Evolutionary conservation across 768 basidiomycete species (phyloP).

Genomic region (Lentinula aciculospora): DNA sequence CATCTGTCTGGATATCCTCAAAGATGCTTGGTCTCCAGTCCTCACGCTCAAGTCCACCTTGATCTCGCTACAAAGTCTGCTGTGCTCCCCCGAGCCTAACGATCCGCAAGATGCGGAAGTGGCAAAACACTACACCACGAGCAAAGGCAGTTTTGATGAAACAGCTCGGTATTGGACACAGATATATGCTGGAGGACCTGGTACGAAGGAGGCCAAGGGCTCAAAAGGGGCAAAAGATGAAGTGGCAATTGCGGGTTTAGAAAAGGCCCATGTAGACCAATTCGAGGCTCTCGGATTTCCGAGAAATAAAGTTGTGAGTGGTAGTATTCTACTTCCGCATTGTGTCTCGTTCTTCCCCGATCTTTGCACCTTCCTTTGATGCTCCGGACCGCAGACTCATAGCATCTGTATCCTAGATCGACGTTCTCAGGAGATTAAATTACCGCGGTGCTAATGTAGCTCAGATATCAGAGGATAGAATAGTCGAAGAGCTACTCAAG

Average conservation of each 20-base stretch:
- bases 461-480: constrained; percentile 75
- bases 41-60: constrained; percentile 94
- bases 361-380: no score
- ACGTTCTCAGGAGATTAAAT: constrained; percentile 81
- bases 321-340: not conserved
- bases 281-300: constrained; percentile 84
- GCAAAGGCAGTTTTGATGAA: constrained; percentile 80
- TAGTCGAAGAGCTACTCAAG: constrained; percentile 84
- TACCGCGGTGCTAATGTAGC: constrained; percentile 80
- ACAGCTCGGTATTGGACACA: constrained; percentile 95
- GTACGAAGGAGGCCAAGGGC: constrained; percentile 42
- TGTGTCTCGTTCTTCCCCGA: not conserved
- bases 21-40: constrained; percentile 93
- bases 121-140: constrained; percentile 93
- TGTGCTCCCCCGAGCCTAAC: constrained; percentile 92
- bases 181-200: constrained; percentile 79
- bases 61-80: constrained; percentile 88
- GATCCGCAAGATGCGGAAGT: constrained; percentile 99
- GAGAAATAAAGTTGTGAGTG: constrained; percentile 68
- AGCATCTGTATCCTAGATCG: constrained; percentile 48
- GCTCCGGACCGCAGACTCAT: not conserved
- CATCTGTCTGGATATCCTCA: constrained; percentile 87
- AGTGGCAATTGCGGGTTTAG: constrained; percentile 77
- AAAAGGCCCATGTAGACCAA: constrained; percentile 75
- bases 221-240: constrained; percentile 39